Conservation (phyloP, 257 asterid genomes). For the Solanum microdontum region DNA sequence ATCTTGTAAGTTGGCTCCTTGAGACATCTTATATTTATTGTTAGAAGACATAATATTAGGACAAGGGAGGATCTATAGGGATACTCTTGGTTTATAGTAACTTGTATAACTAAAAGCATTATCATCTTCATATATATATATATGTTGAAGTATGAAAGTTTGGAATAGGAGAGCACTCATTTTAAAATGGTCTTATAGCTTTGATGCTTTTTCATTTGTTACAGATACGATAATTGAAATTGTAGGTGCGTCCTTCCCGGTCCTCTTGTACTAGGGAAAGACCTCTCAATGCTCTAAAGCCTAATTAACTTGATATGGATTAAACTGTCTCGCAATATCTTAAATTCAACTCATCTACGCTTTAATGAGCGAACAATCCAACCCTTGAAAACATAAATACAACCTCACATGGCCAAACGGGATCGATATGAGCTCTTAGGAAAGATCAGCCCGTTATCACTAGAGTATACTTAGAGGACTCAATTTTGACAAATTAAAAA, state of each 20-base stretch:
- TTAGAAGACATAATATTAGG: background rate
- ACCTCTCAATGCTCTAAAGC: background rate
- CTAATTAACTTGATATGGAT: background rate
- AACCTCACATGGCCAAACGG: background rate
- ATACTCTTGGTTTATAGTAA: background rate
- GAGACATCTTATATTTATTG: background rate
- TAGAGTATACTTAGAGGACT: background rate
- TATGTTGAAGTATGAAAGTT: background rate
- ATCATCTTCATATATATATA: background rate
- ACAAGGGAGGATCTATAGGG: background rate
- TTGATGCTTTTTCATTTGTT: background rate
- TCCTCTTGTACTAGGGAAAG: background rate
- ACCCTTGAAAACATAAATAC: background rate
- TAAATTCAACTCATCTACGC: background rate
- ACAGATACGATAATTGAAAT: background rate
- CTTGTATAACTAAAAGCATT: background rate
- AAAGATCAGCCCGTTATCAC: background rate
- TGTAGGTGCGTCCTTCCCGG: rapidly evolving
- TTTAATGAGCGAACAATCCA: background rate
- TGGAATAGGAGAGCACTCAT: background rate
- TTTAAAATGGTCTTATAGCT: background rate
- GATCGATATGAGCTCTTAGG: background rate
- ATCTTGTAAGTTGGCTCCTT: background rate
- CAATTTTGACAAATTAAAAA: background rate
- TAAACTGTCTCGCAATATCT: background rate